phyloP scores from a whole-genome alignment of 139 green algal genomes.

The Pseudopediastrum boryanum region DNA sequence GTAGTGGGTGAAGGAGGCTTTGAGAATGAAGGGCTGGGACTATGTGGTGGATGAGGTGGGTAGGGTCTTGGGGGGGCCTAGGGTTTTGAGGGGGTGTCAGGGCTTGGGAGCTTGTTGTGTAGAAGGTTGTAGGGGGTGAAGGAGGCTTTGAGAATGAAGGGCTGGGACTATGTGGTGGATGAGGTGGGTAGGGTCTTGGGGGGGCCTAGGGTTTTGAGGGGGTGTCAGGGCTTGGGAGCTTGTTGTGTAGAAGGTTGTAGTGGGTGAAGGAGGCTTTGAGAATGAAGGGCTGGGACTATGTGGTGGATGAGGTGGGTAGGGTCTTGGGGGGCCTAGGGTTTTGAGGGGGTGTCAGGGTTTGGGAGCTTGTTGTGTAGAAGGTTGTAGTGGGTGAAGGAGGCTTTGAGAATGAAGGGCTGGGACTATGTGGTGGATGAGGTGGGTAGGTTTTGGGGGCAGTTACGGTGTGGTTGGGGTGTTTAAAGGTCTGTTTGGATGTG shows the following conservation, averaged over 20 bases:
- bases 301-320: slow-evolving; percentile 35
- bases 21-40: slow-evolving; percentile 80
- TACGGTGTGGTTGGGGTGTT: too few species aligned
- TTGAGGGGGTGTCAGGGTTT: not conserved
- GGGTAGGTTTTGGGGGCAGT: not conserved
- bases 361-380: not conserved
- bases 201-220: too few species aligned
- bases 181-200: slow-evolving; percentile 3
- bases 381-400: slow-evolving; percentile 65
- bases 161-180: slow-evolving; percentile 62
- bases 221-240: not conserved
- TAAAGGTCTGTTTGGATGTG: too few species aligned
- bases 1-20: slow-evolving; percentile 73
- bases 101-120: not conserved
- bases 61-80: not conserved
- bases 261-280: slow-evolving; percentile 83
- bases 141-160: slow-evolving; percentile 83
- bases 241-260: not conserved
- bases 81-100: not conserved
- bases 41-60: slow-evolving; percentile 51
- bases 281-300: slow-evolving; percentile 78
- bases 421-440: slow-evolving; percentile 50
- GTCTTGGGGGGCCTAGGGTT: too few species aligned
- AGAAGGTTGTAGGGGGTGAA: slow-evolving; percentile 48
- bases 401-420: slow-evolving; percentile 82